A percentile compares a stretch with the other conserved stretches of the same genome.
Evolutionary conservation across 2,329 filamentous ascomycete species (phyloP).

Genomic region (Penicillium rolfsii): DNA sequence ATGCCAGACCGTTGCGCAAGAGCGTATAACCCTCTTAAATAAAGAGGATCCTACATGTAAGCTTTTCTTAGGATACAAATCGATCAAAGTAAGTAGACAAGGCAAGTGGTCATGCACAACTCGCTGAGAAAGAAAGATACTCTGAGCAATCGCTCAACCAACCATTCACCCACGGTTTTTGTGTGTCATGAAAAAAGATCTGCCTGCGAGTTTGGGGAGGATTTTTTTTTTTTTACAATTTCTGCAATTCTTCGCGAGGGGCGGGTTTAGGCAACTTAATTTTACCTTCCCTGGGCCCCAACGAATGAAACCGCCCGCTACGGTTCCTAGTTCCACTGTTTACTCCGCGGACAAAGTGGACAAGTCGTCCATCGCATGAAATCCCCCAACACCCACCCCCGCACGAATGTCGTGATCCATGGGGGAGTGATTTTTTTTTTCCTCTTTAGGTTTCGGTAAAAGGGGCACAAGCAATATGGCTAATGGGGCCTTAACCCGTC

Average conservation of each 20-base stretch:
- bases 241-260: slow-evolving; percentile 4
- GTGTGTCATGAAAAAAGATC: neutral
- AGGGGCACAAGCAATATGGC: neutral
- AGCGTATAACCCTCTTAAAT: neutral
- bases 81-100: neutral
- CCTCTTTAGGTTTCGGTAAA: neutral
- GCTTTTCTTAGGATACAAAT: neutral
- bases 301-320: neutral
- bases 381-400: neutral
- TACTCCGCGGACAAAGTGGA: neutral
- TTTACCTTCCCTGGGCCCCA: neutral
- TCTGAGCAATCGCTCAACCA: neutral
- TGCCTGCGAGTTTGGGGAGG: neutral
- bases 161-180: neutral
- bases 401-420: neutral
- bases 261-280: slow-evolving; percentile 12
- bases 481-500: neutral
- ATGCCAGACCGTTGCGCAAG: neutral
- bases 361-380: neutral
- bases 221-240: neutral
- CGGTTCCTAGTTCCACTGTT: neutral
- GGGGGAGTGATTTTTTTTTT: neutral
- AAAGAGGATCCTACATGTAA: neutral
- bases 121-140: neutral
- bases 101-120: neutral